Base-by-base conservation (phyloP, 2,329 filamentous ascomycete species). In the Ceratocystis colombiana region DNA sequence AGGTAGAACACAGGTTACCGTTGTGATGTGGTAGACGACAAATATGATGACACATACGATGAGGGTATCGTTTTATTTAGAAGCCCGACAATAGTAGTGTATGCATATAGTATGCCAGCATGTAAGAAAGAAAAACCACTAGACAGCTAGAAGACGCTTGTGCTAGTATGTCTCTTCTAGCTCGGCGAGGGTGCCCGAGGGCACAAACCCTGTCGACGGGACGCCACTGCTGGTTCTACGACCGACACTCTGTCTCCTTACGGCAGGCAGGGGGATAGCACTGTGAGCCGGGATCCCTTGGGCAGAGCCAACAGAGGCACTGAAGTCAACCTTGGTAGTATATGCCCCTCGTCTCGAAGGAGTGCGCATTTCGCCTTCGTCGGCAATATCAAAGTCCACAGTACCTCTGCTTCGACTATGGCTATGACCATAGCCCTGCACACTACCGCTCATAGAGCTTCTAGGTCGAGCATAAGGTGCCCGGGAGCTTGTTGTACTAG, bases 381-480 rank as follows among this genome's bases (percentile, higher is more conserved):
- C 77, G 33, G 76, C 74, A 68, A 78, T 77, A 33, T 76, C 74
- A 66, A 80, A 77, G 64, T 77, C 76, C 41, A 83, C 81, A 48
- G 81, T 77, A 70, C 80, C 82, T 72, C 86, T 78, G 72, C 82
- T 86, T 63, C 80, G 66, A 28, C 66, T 64, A 45, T 68, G 46
- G 8, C 44, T 64, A 44, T 66, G 64, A n/a, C 64, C 61, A 48
- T 84, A 80, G 3, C 81, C 79, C 69, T 86, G 82, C 10, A 82
- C 76, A 69, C 83, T 85, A 65, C 87, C 83, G 66, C 84, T 84
- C 70, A 92, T 78, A 15, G 88, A 90, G 62, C 87, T 90, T 62
- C 88, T 81, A 20, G 88, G 87, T 64, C 88, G 83, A 30, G 83
- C 84, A 4, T 62, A 41, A 0, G 88, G 85, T 12, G 87, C 88